Evolutionary conservation across 352 stramenopile species (phyloP), one percentile per base, ranked within the genome.

Genomic region (Phytophthora sp.): DNA sequence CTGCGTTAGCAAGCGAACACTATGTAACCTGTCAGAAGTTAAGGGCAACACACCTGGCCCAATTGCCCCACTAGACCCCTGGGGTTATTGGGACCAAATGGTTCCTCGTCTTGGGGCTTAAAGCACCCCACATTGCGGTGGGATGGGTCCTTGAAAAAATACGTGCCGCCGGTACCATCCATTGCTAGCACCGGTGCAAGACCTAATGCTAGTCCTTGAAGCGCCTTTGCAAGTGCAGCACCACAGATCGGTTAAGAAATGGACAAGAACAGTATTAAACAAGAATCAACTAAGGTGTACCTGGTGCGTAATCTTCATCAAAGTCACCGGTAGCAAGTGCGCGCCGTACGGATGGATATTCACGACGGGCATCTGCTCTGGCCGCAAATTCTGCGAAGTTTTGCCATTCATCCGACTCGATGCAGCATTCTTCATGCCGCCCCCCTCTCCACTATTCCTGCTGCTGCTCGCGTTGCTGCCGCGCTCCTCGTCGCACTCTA

Each of bases 61-160:
- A 95, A 70, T 35, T 83, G 72, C 17, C 81, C 88, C 21, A 98
- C 81, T 38, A 98, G 93, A 8, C 94, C 94, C 28, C 97, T 89
- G 9, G 97, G 97, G 76, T 99, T 99, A 72, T 98, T 98, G 39
- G 95, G 94, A 0, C 95, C 96, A 66, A 99, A 99, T 0, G 97
- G 97, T 60, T 99, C 98, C 69, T 99, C 98, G 69, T 99, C 97
- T 52, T 97, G 84, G 31, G 98, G 97, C 59, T 99, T 99, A 74
- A 99, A 99, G 23, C 98, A 98, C 18, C 89, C 93, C 20, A 99
- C 88, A 59, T 97, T 92, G 62, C 88, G 89, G 59, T 98, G 97
- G 6, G 83, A 80, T 4, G 92, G 84, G 74, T 98, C 95, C 44
- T 97, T 96, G 35, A 99, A 85, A 70, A 99, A 99, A 79, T 99